Base-by-base conservation (phyloP, 495 filamentous ascomycete genomes). In the Saxispiralis lemnorum region DNA sequence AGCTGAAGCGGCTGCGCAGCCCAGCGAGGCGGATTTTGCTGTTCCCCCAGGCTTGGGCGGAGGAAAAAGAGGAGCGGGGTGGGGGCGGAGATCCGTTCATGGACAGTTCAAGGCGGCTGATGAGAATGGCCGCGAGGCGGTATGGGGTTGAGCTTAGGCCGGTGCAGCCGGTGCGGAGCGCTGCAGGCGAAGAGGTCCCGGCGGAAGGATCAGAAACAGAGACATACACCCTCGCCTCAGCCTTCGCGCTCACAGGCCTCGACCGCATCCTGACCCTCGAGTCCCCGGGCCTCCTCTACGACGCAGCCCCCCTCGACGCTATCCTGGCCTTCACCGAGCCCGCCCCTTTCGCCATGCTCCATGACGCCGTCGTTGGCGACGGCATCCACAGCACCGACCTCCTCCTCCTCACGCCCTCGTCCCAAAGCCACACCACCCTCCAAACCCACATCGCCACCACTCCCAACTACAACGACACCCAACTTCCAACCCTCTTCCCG, bases 11-110 rank as follows among this genome's bases (percentile, higher is more conserved):
- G 35, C 52, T 58, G 48, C 61, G 57, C 46, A 66, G 61, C 39
- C 63, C 61, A 18, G 65, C 64, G 28, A 56, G 57, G 40, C 52
- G 59, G 42, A 47, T 69, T 1, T 45, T 70, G 16, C 32, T 69
- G 50, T 70, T 68, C 49, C 67, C 67, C 14, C 51, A 47, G 35
- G 52, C 48, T 6, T 68, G 65, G 65, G 53, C 62, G 31, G n/a
- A 45, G 19, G 46, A 56, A 28, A 42, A 44, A 31, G 40, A 47
- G 35, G 35, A 20, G 12, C 24, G 24, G 5, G 48, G 47, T 7
- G 47, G 48, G 3, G 46, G 49, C 11, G 31, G 33, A 7, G 56
- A 63, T 45, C 53, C 56, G 17, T 46, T 55, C 17, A 43, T 63
- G 32, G 52, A 50, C 17, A 68, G 56, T n/a, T 66, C 55, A 39